phyloP scores from a whole-genome alignment of 192 early-diverging fungal genomes.

The Entrophospora sp. region DNA sequence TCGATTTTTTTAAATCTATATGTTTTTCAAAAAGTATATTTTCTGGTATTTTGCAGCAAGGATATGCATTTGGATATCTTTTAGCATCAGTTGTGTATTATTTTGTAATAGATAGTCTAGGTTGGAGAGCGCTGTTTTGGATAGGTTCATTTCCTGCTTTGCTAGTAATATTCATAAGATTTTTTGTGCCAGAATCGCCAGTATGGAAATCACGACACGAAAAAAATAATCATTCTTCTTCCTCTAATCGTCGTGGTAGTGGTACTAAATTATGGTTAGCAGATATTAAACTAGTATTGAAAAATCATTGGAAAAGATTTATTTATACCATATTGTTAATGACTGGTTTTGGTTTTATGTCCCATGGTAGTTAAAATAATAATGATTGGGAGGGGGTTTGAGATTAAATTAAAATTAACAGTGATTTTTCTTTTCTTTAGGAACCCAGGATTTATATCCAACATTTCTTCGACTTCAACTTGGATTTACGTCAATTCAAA shows the following conservation, averaged over 20 bases:
- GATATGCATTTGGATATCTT: constrained; percentile 60
- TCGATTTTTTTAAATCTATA: not conserved
- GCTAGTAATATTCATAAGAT: constrained; percentile 48
- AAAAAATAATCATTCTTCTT: too few species aligned
- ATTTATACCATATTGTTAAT: constrained; percentile 51
- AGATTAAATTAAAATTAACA: not conserved
- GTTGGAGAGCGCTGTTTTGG: constrained; percentile 69
- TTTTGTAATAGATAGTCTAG: constrained; percentile 38
- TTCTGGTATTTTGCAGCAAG: constrained; percentile 67
- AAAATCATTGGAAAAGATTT: constrained; percentile 44
- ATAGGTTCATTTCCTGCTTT: constrained; percentile 49
- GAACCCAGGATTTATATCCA: constrained; percentile 62
- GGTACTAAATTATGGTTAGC: too few species aligned
- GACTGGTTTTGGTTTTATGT: constrained; percentile 63
- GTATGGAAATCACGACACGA: constrained; percentile 38
- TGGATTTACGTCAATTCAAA: constrained; percentile 40
- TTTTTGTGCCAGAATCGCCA: constrained; percentile 56
- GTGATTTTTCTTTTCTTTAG: not conserved
- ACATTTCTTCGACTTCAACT: constrained; percentile 56
- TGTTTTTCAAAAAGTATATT: too few species aligned
- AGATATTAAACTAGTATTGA: constrained; percentile 21
- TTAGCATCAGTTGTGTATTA: constrained; percentile 55
- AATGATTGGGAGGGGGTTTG: not conserved
- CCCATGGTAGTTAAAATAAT: constrained; percentile 35
- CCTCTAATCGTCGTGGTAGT: too few species aligned